phyloP scores from a whole-genome alignment of 2,329 filamentous ascomycete genomes.

The Zymoseptoria passerinii region DNA sequence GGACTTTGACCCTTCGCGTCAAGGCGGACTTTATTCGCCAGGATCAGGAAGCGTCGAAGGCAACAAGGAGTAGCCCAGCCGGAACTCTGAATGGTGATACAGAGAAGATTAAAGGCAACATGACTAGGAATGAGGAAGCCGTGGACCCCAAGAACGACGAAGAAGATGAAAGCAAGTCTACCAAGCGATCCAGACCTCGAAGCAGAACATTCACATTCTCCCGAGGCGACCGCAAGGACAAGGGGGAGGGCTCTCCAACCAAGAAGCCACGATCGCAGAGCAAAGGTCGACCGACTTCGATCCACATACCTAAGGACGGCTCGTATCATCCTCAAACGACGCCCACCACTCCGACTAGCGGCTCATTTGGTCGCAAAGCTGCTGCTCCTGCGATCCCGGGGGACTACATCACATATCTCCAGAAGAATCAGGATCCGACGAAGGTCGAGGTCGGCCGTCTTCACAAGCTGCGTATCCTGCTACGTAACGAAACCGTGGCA shows the following conservation, averaged over 20 bases:
- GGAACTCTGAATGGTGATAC: constrained; percentile 40
- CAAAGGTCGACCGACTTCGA: constrained; percentile 49
- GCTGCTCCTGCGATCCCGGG: constrained; percentile 54
- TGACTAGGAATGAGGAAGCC: constrained; percentile 17
- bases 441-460: constrained; percentile 87
- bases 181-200: constrained; percentile 46
- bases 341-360: constrained; percentile 19
- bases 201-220: constrained; percentile 74
- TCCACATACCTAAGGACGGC: constrained; percentile 48
- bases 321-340: constrained; percentile 8
- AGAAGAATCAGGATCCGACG: constrained; percentile 71
- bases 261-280: constrained; percentile 62
- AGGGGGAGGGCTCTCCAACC: constrained; percentile 46
- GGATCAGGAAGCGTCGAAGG: constrained; percentile 49
- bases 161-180: constrained; percentile 26
- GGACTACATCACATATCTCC: constrained; percentile 80
- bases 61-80: constrained; percentile 53
- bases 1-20: constrained; percentile 76
- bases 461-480: constrained; percentile 79
- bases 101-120: constrained; percentile 31
- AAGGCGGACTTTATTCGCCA: constrained; percentile 94
- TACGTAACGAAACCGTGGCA: constrained; percentile 88
- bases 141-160: constrained; percentile 11
- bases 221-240: constrained; percentile 47
- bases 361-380: constrained; percentile 22